Percentiles rank a stretch among this genome's conserved stretches.
These are phyloP conservation scores for Lactarius indigo DNA, from an alignment of 768 basidiomycete genomes.

Conservation along the genomic window DNA sequence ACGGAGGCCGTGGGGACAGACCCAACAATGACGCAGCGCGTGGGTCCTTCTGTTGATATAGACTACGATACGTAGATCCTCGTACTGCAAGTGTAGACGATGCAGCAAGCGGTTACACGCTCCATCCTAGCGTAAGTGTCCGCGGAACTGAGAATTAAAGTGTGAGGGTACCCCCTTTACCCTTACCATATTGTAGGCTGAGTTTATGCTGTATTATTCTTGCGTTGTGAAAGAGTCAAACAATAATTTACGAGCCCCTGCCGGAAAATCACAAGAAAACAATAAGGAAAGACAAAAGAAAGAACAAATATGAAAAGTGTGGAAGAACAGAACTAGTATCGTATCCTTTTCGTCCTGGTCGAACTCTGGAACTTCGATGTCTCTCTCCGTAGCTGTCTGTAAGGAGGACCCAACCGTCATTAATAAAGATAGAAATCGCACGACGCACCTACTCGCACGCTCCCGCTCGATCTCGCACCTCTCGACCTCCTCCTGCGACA, in stretches of 20 bases:
- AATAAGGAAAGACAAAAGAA: no score
- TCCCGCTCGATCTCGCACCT: constrained; percentile 84
- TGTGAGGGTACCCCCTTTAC: neutral
- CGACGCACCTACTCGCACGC: constrained; percentile 69
- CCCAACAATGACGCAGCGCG: no score
- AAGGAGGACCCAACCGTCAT: neutral
- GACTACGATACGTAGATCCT: no score
- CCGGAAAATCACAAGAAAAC: no score
- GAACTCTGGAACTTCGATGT: no score
- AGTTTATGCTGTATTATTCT: no score
- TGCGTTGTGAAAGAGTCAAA: no score
- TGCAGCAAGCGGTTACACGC: neutral
- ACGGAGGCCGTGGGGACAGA: no score
- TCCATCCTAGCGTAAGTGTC: neutral
- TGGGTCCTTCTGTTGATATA: no score
- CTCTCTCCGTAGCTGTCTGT: constrained; percentile 60
- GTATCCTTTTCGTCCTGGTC: constrained; percentile 28
- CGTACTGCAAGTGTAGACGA: neutral
- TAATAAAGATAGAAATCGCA: neutral
- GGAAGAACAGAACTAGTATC: neutral
- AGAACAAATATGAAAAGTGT: neutral
- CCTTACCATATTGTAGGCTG: no score
- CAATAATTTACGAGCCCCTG: no score
- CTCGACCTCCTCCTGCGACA: constrained; percentile 90
- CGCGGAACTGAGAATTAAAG: no score